These are phyloP conservation scores for Sclerotinia borealis DNA, from an alignment of 2,329 filamentous ascomycete species.

Conservation along the genomic window DNA sequence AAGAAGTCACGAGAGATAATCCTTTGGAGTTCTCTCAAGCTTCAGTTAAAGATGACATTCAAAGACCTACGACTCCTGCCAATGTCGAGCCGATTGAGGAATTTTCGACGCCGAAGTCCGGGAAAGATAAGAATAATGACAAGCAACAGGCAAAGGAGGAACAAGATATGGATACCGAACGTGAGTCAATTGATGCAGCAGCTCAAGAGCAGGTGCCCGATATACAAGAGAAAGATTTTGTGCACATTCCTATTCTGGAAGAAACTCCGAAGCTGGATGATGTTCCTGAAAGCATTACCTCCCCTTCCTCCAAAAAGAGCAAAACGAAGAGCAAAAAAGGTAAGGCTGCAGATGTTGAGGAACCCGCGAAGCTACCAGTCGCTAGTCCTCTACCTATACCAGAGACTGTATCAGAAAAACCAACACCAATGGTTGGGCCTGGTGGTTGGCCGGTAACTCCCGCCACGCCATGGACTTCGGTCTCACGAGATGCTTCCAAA, in stretches of 20 bases:
- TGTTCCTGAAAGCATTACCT: not conserved
- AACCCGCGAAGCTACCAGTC: conserved; percentile 4
- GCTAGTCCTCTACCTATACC: not conserved
- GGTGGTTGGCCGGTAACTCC: conserved; percentile 17
- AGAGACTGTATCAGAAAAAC: conserved; percentile 16
- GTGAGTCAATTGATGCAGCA: not conserved
- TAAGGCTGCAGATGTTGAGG: not conserved
- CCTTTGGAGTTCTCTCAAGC: not conserved
- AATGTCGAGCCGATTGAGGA: conserved; percentile 1
- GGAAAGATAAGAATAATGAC: conserved; percentile 24
- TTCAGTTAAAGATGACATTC: not conserved
- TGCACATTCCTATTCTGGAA: not conserved
- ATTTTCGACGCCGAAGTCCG: conserved; percentile 10
- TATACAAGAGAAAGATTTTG: not conserved
- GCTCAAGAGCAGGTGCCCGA: not conserved
- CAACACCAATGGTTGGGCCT: conserved; percentile 22
- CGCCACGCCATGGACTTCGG: conserved; percentile 16
- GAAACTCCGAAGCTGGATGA: not conserved
- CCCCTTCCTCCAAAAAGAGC: not conserved
- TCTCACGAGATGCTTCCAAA: not conserved
- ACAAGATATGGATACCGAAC: conserved; percentile 4
- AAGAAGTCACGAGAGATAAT: not conserved
- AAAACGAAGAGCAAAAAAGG: not conserved
- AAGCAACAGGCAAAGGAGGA: conserved; percentile 18
- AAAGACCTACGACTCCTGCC: conserved; percentile 3